Evolutionary conservation across 805 yeast genomes (phyloP).

Genomic region (Brettanomyces bruxellensis): DNA sequence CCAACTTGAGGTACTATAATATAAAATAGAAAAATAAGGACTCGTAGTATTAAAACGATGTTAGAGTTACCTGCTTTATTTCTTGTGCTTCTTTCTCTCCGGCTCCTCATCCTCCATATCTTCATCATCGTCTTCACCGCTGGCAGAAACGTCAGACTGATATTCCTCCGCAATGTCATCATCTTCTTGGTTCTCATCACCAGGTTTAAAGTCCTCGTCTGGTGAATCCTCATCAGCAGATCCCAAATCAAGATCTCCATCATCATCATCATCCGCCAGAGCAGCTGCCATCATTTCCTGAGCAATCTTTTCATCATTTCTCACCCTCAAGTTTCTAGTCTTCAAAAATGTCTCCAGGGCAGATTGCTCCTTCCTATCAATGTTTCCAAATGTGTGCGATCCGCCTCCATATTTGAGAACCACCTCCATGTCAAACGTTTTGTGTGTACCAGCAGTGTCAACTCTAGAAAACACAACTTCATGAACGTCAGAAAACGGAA

Average conservation of each 20-base stretch:
- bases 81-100: constrained; percentile 10
- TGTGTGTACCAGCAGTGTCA: constrained; percentile 55
- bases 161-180: constrained; percentile 75
- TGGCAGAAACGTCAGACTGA: constrained; percentile 47
- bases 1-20: too few species aligned
- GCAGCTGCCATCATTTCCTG: constrained; percentile 74
- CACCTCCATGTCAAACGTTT: constrained; percentile 90
- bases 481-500: constrained; percentile 76
- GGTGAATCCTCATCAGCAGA: constrained; percentile 80
- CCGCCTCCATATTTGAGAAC: constrained; percentile 54
- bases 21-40: neutral
- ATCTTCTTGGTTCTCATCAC: constrained; percentile 20
- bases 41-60: neutral
- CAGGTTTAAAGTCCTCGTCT: constrained; percentile 82
- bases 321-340: constrained; percentile 69
- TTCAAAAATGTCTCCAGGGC: constrained; percentile 66
- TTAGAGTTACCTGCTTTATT: neutral
- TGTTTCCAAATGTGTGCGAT: constrained; percentile 78
- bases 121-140: constrained; percentile 40
- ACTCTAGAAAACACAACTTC: constrained; percentile 80
- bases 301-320: constrained; percentile 84
- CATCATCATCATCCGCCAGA: constrained; percentile 51
- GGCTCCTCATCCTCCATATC: constrained; percentile 33
- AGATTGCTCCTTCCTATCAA: constrained; percentile 83
- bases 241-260: constrained; percentile 48